Evolutionary conservation across 352 stramenopile species (phyloP).

Genomic region (Albugo laibachii): DNA sequence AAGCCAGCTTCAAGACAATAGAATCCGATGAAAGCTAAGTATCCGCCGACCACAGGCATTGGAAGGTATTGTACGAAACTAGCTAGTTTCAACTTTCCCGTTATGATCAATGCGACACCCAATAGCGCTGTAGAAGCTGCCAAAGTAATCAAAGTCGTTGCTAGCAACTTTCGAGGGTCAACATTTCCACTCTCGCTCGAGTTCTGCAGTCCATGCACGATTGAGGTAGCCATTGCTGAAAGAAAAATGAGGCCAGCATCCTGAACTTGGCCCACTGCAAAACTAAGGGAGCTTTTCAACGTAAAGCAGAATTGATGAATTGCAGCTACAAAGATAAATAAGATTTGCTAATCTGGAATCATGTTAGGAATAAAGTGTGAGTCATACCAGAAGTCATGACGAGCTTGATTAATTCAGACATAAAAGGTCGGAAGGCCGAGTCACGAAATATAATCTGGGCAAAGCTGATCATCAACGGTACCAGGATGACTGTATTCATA

Average conservation of each 20-base stretch:
- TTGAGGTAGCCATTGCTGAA: constrained; percentile 84
- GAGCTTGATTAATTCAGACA: constrained; percentile 88
- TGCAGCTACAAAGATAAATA: constrained; percentile 12
- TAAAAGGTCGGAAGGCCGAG: constrained; percentile 81
- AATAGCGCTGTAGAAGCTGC: constrained; percentile 82
- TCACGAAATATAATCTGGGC: constrained; percentile 91
- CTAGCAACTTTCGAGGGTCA: constrained; percentile 68
- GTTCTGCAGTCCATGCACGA: constrained; percentile 53
- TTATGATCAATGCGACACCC: constrained; percentile 84
- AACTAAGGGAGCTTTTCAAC: constrained; percentile 83
- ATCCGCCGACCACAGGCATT: constrained; percentile 93
- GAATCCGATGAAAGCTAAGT: constrained; percentile 94
- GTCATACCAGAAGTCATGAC: constrained; percentile 55
- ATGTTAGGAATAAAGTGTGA: background rate
- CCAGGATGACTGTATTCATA: constrained; percentile 88
- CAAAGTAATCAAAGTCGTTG: constrained; percentile 89
- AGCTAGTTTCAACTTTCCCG: constrained; percentile 88
- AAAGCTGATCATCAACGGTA: constrained; percentile 83
- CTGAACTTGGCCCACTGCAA: constrained; percentile 96
- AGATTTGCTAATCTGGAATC: background rate
- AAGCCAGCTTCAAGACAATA: constrained; percentile 69
- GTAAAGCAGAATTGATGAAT: constrained; percentile 76
- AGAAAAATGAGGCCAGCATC: constrained; percentile 99
- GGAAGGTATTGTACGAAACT: constrained; percentile 94
- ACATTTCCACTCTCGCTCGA: constrained; percentile 20